phyloP scores from a whole-genome alignment of 176 grass and related monocot genomes.

The Dendrocalamus sinicus region DNA sequence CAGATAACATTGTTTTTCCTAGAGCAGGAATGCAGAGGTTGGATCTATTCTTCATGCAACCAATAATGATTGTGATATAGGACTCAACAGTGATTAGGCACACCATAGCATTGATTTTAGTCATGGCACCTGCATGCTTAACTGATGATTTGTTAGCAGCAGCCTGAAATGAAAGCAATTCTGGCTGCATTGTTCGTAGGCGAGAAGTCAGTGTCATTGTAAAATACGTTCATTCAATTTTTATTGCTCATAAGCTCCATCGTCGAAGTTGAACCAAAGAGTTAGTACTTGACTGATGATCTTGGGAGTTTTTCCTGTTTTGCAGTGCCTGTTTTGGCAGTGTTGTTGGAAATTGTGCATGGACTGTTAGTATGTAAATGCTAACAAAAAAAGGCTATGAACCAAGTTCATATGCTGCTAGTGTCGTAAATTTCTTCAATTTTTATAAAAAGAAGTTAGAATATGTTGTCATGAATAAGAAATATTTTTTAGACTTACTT shows the following conservation, averaged over 20 bases:
- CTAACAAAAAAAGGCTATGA: not conserved
- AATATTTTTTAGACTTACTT: too few relatives aligned
- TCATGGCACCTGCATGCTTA: slow-evolving; percentile 36
- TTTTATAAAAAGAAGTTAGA: too few relatives aligned
- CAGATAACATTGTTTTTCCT: slow-evolving; percentile 27
- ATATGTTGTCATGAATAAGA: too few relatives aligned
- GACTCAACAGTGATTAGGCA: slow-evolving; percentile 54
- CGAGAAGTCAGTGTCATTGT: slow-evolving; percentile 25
- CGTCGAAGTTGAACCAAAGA: slow-evolving; percentile 35
- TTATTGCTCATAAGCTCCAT: slow-evolving; percentile 35
- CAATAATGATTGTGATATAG: slow-evolving; percentile 51
- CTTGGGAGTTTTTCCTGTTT: not conserved
- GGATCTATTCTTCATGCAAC: slow-evolving; percentile 48
- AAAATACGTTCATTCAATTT: slow-evolving; percentile 59
- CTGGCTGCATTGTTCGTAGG: slow-evolving; percentile 46
- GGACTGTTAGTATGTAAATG: not conserved
- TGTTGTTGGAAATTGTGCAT: not conserved
- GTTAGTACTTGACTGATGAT: not conserved
- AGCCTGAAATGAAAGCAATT: slow-evolving; percentile 45
- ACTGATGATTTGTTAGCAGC: slow-evolving; percentile 55
- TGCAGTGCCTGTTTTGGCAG: not conserved
- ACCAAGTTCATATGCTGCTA: too few relatives aligned
- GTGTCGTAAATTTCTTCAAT: too few relatives aligned
- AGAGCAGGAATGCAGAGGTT: slow-evolving; percentile 36
- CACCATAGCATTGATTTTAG: slow-evolving; percentile 53